These are phyloP conservation scores for Perkinsus olseni DNA, from an alignment of 169 alveolate genomes.

Conservation along the genomic window DNA sequence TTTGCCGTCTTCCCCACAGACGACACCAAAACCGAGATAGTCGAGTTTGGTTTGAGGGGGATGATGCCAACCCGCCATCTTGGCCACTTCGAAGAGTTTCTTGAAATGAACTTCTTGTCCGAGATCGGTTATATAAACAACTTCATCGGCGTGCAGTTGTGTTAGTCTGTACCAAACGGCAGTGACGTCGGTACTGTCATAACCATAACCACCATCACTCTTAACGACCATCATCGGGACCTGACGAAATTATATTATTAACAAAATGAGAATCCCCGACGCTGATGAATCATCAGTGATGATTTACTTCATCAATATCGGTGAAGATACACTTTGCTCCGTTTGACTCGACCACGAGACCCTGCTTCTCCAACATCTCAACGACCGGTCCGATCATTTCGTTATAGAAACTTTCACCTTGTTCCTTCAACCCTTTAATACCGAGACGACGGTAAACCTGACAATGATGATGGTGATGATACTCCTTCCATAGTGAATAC, in stretches of 20 bases:
- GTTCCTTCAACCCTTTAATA: slow-evolving; percentile 58
- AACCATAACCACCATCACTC: slow-evolving; percentile 97
- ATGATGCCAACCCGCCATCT: slow-evolving; percentile 74
- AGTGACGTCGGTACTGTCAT: slow-evolving; percentile 97
- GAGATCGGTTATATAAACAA: slow-evolving; percentile 87
- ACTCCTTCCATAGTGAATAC: no score
- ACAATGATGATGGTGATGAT: slow-evolving; percentile 4
- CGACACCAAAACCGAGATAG: slow-evolving; percentile 96
- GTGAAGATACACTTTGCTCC: slow-evolving; percentile 88
- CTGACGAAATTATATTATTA: background rate
- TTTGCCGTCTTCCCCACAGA: slow-evolving; percentile 86
- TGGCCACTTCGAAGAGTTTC: slow-evolving; percentile 85
- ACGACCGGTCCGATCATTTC: slow-evolving; percentile 64
- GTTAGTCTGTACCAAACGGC: slow-evolving; percentile 70
- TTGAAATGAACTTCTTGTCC: slow-evolving; percentile 91
- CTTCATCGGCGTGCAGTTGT: slow-evolving; percentile 59
- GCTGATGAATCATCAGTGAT: background rate
- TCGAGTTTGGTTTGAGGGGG: slow-evolving; percentile 69
- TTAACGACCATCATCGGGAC: slow-evolving; percentile 90
- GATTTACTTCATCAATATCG: slow-evolving; percentile 31
- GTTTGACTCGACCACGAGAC: slow-evolving; percentile 31
- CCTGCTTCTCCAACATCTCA: slow-evolving; percentile 53
- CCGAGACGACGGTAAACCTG: slow-evolving; percentile 71
- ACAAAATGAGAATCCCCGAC: no score
- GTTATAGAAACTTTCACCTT: slow-evolving; percentile 85